Conservation (phyloP, 371 early-diverging fungal genomes). For the Mucor irregularis region DNA sequence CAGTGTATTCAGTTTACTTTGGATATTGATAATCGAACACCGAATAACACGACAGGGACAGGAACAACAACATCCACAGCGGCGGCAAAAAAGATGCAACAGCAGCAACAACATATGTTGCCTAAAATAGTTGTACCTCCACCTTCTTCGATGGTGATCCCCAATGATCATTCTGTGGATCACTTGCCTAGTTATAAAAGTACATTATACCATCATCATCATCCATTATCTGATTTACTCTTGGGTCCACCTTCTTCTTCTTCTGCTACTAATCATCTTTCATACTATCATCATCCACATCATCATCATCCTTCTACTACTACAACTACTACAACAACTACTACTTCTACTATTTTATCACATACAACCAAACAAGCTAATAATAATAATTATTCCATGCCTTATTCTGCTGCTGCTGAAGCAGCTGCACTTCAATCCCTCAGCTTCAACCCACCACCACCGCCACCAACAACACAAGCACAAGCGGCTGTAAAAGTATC, state of each 20-base stretch:
- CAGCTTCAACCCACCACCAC: neutral
- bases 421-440: constrained; percentile 20
- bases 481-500: neutral
- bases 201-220: neutral
- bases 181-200: neutral
- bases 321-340: neutral
- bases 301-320: neutral
- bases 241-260: neutral
- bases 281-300: neutral
- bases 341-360: neutral
- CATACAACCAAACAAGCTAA: neutral
- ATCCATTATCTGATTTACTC: neutral
- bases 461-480: neutral
- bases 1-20: constrained; percentile 24
- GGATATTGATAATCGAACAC: constrained; percentile 14
- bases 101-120: neutral
- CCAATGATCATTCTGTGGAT: constrained; percentile 15
- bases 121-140: neutral
- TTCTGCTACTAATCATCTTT: neutral
- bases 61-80: too few relatives aligned
- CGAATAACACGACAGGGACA: neutral
- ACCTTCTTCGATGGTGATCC: constrained; percentile 25
- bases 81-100: too few relatives aligned
- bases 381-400: neutral
- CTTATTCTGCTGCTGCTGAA: constrained; percentile 21